Evolutionary conservation across 495 filamentous ascomycete species (phyloP).

Genomic region (Cercophora sp.): DNA sequence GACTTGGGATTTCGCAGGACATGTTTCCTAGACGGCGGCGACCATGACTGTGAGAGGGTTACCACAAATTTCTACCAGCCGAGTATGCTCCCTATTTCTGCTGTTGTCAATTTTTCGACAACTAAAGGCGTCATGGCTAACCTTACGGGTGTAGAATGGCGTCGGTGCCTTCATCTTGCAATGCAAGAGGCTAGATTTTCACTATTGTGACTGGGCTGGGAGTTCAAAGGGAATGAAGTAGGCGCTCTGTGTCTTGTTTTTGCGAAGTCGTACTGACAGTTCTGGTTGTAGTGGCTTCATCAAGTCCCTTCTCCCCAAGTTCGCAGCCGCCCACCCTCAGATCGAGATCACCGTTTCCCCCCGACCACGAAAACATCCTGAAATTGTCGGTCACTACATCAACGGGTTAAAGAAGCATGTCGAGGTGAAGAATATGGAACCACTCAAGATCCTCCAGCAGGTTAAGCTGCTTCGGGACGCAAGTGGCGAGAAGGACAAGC

Average conservation of each 20-base stretch:
- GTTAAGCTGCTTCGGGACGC: slow-evolving; percentile 73
- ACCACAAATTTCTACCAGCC: slow-evolving; percentile 55
- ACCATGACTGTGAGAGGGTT: slow-evolving; percentile 67
- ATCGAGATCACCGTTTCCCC: slow-evolving; percentile 90
- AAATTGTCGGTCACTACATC: slow-evolving; percentile 81
- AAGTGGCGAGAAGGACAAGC: slow-evolving; percentile 79
- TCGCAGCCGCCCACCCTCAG: slow-evolving; percentile 77
- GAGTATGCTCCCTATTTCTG: slow-evolving; percentile 51
- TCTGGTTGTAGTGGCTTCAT: slow-evolving; percentile 64
- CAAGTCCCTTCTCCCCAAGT: slow-evolving; percentile 64
- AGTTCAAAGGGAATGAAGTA: slow-evolving; percentile 94
- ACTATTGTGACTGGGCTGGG: slow-evolving; percentile 94
- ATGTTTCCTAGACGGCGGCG: slow-evolving; percentile 21
- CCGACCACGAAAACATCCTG: slow-evolving; percentile 78
- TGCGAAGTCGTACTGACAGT: not conserved
- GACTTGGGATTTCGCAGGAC: slow-evolving; percentile 1
- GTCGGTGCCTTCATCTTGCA: slow-evolving; percentile 94
- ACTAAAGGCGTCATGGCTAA: too few species aligned
- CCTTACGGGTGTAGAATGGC: slow-evolving; percentile 86
- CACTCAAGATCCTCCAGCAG: slow-evolving; percentile 77
- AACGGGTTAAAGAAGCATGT: slow-evolving; percentile 84
- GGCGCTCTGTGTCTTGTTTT: slow-evolving; percentile 20
- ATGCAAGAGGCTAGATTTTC: slow-evolving; percentile 91
- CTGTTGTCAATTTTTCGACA: too few species aligned
- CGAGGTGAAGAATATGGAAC: slow-evolving; percentile 82